Evolutionary conservation across 495 filamentous ascomycete species (phyloP), one percentile per base, ranked within the genome.

Genomic region (Xylaria acuta): DNA sequence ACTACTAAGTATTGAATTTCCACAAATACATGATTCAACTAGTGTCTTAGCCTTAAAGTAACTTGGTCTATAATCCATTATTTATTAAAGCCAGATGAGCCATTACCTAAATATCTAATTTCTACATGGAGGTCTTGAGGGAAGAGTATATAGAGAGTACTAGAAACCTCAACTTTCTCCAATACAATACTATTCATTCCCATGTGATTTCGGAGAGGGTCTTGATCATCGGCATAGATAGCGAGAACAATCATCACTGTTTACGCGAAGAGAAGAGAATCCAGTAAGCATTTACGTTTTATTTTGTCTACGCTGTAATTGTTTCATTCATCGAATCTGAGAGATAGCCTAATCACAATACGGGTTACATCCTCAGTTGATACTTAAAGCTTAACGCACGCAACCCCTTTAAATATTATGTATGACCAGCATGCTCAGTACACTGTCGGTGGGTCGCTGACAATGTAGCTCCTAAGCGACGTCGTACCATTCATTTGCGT

Each of bases 401-500:
- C 5, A 18, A 32, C 27, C 25, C 27, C 12, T 30, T 30, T 1
- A 60, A 5, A 12, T 60, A 9, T 60, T 3, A n/a, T 60, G 5
- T 30, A 36, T 8, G 4, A 43, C 22, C 2, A 36, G 7, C 2
- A 27, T 27, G 0, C 3, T 56, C 4, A 71, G 38, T 71, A 71
- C 34, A 71, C 69, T 6, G 34, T 40, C 1, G 69, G 69, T 22
- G 69, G 59, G 45, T 71, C 56, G 34, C 22, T 53, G 34, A 62
- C 32, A 20, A 71, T 64, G 69, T 71, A 71, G 60, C 30, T 20
- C 7, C 18, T 12, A 14, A 71, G 69, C 5, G 69, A 71, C 3
- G 69, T 71, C 12, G 69, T 64, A 14, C 69, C 69, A 30, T 71
- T 71, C 47, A 71, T 11, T 18, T 64, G 11, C 22, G 43, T 53